Evolutionary conservation across 257 asterid genomes (phyloP), one percentile per base, ranked within the genome.

Genomic region (Solanum tarapatanum): DNA sequence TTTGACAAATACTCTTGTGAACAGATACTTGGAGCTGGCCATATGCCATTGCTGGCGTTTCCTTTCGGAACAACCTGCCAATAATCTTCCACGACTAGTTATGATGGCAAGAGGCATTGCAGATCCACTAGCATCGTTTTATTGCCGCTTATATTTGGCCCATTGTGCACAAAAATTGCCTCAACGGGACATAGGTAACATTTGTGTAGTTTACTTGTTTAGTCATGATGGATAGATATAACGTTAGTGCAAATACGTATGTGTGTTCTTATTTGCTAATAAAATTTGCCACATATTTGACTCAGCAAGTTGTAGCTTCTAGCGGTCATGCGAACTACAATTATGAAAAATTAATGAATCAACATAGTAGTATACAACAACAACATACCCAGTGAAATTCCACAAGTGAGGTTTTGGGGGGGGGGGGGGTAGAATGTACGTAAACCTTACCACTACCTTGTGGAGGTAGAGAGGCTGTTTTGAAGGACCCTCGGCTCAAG

Each of bases 11-110:
- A 68, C 73, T 84, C 28, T 79, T 72, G 45, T 37, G 28, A 76
- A 33, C 94, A 96, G 99, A 91, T 96, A 96, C 88, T 91, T 96
- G 93, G 99, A 96, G 93, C 95, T 96, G 87, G 95, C 98, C 41
- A 83, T 96, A 87, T 88, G 92, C 84, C 97, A 95, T 77, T 96
- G 98, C 92, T 92, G 96, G 98, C 92, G 92, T 83, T 96, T 94
- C 93, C 95, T 96, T 87, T 85, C 87, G 33, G 94, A 94, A 83
- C 86, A 91, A 89, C 94, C 92, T 74, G 89, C 87, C 90, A 90
- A 90, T 89, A 90, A 84, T 92, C 93, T 96, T 89, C 93, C 90
- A 51, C 99, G 98, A 35, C 88, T 96, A 92, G 97, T 91, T 90
- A 68, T 87, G 92, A 96, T 96, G 99, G 91, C 88, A 19, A 93